phyloP scores from a whole-genome alignment of 1,139 yeast genomes.

The Debaryomyces fabryi region DNA sequence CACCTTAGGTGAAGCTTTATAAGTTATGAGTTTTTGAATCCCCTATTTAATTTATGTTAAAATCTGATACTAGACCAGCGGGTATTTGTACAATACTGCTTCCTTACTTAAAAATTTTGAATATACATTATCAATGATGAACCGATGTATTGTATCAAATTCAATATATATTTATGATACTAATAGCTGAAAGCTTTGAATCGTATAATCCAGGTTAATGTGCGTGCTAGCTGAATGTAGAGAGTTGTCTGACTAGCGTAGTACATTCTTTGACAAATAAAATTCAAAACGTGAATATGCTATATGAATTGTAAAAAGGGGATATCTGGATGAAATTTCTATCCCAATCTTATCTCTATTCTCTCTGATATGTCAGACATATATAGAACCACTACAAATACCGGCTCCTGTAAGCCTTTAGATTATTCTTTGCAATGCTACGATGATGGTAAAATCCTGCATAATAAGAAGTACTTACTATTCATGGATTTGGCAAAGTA shows the following conservation, averaged over 20 bases:
- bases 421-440: not conserved
- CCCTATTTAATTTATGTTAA: conserved; percentile 5
- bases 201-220: not conserved
- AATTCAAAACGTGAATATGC: not conserved
- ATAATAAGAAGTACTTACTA: not conserved
- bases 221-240: not conserved
- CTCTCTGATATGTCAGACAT: not conserved
- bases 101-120: conserved; percentile 4
- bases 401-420: no score
- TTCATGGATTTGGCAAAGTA: not conserved
- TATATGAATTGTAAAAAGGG: not conserved
- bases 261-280: not conserved
- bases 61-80: conserved; percentile 4
- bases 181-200: not conserved
- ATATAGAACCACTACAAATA: not conserved
- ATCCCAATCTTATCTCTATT: not conserved
- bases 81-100: conserved; percentile 2
- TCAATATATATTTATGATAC: not conserved
- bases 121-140: conserved; percentile 3
- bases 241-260: not conserved
- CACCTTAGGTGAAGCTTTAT: conserved; percentile 81
- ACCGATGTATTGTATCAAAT: not conserved
- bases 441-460: not conserved
- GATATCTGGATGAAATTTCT: not conserved
- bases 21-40: conserved; percentile 23